Conservation (phyloP, 805 yeast species). For the Candida ortonii region DNA sequence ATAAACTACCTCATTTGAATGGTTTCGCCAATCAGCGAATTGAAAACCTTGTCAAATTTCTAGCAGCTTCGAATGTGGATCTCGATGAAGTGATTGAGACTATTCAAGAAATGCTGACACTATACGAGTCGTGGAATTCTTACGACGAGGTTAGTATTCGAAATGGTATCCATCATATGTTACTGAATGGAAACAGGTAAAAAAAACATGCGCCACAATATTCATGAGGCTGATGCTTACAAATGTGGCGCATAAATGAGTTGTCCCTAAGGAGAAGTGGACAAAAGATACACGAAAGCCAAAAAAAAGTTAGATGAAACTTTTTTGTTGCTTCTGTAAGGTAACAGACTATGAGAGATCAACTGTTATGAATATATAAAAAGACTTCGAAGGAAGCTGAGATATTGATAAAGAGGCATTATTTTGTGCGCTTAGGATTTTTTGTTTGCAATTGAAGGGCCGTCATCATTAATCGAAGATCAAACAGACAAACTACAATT, state of each 20-base stretch:
- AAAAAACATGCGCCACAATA: constrained; percentile 5
- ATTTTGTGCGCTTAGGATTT: too few species aligned
- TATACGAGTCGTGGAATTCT: constrained; percentile 85
- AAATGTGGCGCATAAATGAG: constrained; percentile 4
- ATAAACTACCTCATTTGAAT: constrained; percentile 1
- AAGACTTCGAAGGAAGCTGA: too few species aligned
- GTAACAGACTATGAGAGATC: too few species aligned
- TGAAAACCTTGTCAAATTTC: constrained; percentile 57
- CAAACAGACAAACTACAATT: constrained; percentile 8
- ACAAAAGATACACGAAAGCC: constrained; percentile 8
- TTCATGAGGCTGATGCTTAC: not conserved
- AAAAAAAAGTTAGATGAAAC: too few species aligned
- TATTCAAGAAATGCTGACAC: constrained; percentile 76
- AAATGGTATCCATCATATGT: constrained; percentile 41
- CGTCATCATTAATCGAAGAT: too few species aligned
- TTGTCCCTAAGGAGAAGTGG: constrained; percentile 5
- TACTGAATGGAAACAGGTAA: constrained; percentile 24
- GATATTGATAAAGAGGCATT: too few species aligned
- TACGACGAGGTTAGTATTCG: constrained; percentile 67
- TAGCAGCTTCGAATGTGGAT: constrained; percentile 76
- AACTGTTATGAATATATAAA: too few species aligned
- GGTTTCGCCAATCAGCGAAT: constrained; percentile 36
- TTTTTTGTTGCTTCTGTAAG: too few species aligned
- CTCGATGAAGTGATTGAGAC: constrained; percentile 75
- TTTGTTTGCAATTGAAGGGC: too few species aligned